Evolutionary conservation across 164 flowering plant species (phyloP), one percentile per base, ranked within the genome.

Genomic region (Annona squamosa): DNA sequence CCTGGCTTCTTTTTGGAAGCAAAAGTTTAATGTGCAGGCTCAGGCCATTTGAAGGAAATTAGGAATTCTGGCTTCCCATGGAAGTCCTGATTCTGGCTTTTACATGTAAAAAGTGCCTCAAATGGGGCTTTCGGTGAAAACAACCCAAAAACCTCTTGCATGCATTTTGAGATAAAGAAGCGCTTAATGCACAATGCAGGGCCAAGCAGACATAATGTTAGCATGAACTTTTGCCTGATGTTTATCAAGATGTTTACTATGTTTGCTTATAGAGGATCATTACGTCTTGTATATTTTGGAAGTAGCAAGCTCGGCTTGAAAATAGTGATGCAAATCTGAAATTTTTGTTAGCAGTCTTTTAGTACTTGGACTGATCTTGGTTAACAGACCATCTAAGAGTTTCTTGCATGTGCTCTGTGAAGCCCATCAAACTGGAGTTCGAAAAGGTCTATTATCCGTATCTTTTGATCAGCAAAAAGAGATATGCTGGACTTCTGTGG

Each of bases 351-450:
- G 19, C 18, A 26, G 65, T 65, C 2, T 62, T 46, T 37, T 3
- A 37, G 46, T 67, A 57, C 41, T 46, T 67, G 19, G 59, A 1
- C 70, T 42, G 9, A 18, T 73, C 70, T 47, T 77, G 9, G 37
- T 17, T 46, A 72, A n/a, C 37, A 74, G 44, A 69, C 44, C 65
- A 19, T 66, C 7, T 3, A 63, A 12, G 42, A 46, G 47, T 71
- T 62, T 71, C 17, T 61, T 16, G 74, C 46, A 75, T 48, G 68
- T 81, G 47, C 44, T 7, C 73, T 69, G 63, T 82, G 84, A 80
- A 93, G 99, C 99, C 99, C 65, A 96, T 96, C 79, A 93, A 93
- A 81, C 81, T 96, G 37, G 99, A 96, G 87, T 96, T 96, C 78
- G 99, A 96, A 87, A 96, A 96, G 86, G 94, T 96, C 73, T 96